Percentiles rank a stretch among this genome's conserved stretches.
Evolutionary conservation across 1,284 basidiomycete species (phyloP).

Genomic region (Coniophora puteana): DNA sequence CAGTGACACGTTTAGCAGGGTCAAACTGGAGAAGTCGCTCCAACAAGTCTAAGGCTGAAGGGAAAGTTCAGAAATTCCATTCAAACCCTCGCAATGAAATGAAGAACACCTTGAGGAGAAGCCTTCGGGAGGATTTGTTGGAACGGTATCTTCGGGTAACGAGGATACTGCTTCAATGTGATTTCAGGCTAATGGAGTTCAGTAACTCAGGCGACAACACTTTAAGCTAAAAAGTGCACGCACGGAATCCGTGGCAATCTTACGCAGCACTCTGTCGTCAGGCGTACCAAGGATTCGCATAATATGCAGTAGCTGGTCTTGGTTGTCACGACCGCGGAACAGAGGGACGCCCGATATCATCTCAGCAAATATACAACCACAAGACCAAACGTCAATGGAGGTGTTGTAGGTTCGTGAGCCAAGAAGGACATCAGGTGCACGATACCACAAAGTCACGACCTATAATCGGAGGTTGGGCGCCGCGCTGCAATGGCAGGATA

Average conservation of each 20-base stretch:
- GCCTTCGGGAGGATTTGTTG: slow-evolving; percentile 91
- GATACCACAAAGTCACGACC: slow-evolving; percentile 99
- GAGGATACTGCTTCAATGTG: slow-evolving; percentile 82
- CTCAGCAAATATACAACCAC: slow-evolving; percentile 98
- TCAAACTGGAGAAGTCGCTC: slow-evolving; percentile 97
- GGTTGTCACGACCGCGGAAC: slow-evolving; percentile 96
- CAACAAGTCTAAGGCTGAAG: slow-evolving; percentile 85
- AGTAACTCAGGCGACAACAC: slow-evolving; percentile 10
- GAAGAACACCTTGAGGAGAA: slow-evolving; percentile 69
- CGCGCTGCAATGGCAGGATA: slow-evolving; percentile 1
- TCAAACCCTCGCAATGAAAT: not conserved
- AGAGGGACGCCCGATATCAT: slow-evolving; percentile 98
- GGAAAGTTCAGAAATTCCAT: slow-evolving; percentile 1
- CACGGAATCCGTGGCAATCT: slow-evolving; percentile 91
- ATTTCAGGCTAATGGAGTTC: slow-evolving; percentile 80
- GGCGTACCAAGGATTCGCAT: slow-evolving; percentile 98
- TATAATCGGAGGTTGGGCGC: slow-evolving; percentile 27
- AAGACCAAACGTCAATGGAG: slow-evolving; percentile 99
- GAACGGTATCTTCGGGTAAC: slow-evolving; percentile 90
- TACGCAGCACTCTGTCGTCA: slow-evolving; percentile 83
- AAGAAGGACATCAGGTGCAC: slow-evolving; percentile 96
- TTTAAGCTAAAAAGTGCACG: slow-evolving; percentile 21
- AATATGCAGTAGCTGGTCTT: slow-evolving; percentile 96
- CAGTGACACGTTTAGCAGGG: slow-evolving; percentile 88
- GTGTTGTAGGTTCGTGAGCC: slow-evolving; percentile 98